Percentiles rank a stretch among this genome's conserved stretches.
Evolutionary conservation across 306 rosid species (phyloP).

Genomic region (Cicer cuneatum): DNA sequence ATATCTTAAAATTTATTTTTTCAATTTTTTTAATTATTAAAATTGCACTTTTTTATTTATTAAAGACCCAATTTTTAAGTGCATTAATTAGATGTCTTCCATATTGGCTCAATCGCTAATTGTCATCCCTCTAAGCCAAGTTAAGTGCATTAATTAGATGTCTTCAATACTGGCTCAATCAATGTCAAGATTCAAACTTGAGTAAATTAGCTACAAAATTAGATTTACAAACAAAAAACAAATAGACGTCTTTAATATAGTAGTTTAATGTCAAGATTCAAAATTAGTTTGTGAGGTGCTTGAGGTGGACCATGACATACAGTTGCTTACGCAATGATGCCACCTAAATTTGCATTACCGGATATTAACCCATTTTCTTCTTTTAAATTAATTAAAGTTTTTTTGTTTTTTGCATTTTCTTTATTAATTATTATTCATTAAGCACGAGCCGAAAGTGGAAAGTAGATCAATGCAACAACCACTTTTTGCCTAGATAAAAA

Average conservation of each 20-base stretch:
- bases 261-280: neutral
- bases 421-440: neutral
- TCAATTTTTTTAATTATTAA: no score
- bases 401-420: neutral
- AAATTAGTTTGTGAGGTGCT: neutral
- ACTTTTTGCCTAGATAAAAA: slow-evolving; percentile 29
- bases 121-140: no score
- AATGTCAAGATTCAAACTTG: neutral
- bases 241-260: neutral
- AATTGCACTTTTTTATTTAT: no score
- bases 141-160: neutral
- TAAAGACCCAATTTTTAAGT: no score
- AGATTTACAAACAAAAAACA: neutral
- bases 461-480: slow-evolving; percentile 23
- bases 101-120: no score
- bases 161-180: no score
- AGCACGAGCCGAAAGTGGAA: slow-evolving; percentile 47
- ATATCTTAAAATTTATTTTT: no score
- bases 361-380: no score
- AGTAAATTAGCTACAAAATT: slow-evolving; percentile 4
- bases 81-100: no score
- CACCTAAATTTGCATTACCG: neutral
- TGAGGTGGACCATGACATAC: neutral
- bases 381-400: no score
- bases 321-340: neutral